These are phyloP conservation scores for Neurospora sp. DNA, from an alignment of 2,329 filamentous ascomycete genomes.

Conservation along the genomic window DNA sequence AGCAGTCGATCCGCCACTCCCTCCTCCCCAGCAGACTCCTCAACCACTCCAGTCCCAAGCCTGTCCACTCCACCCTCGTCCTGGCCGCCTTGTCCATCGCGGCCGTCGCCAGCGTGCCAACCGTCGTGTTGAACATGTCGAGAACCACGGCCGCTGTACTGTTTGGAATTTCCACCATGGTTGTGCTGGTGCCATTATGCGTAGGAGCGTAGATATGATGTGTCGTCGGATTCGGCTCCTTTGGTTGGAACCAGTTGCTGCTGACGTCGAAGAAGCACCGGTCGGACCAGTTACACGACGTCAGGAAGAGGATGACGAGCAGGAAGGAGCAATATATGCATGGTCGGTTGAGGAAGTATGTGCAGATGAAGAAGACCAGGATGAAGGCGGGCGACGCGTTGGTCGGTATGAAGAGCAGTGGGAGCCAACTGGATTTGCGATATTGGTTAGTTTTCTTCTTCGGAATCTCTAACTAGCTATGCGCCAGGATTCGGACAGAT, in stretches of 20 bases:
- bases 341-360: conserved; percentile 91
- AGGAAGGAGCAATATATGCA: conserved; percentile 98
- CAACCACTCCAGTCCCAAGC: conserved; percentile 77
- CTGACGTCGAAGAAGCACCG: conserved; percentile 87
- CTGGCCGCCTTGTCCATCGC: conserved; percentile 50
- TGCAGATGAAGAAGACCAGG: conserved; percentile 81
- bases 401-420: conserved; percentile 79
- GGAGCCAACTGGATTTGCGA: conserved; percentile 56
- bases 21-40: conserved; percentile 69
- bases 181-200: conserved; percentile 10
- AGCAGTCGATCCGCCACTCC: conserved; percentile 85
- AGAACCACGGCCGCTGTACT: conserved; percentile 31
- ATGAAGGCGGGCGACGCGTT: conserved; percentile 80
- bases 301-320: conserved; percentile 87
- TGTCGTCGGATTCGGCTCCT: conserved; percentile 28
- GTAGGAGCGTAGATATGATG: conserved; percentile 6
- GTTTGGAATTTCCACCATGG: conserved; percentile 29
- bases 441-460: conserved; percentile 1
- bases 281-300: conserved; percentile 82
- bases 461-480: neutral
- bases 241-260: conserved; percentile 89
- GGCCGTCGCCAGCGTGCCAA: conserved; percentile 55
- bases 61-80: conserved; percentile 57
- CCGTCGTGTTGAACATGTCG: conserved; percentile 59
- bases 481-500: neutral